Base-by-base conservation (phyloP, 257 asterid genomes). In the Jacaranda copaia region DNA sequence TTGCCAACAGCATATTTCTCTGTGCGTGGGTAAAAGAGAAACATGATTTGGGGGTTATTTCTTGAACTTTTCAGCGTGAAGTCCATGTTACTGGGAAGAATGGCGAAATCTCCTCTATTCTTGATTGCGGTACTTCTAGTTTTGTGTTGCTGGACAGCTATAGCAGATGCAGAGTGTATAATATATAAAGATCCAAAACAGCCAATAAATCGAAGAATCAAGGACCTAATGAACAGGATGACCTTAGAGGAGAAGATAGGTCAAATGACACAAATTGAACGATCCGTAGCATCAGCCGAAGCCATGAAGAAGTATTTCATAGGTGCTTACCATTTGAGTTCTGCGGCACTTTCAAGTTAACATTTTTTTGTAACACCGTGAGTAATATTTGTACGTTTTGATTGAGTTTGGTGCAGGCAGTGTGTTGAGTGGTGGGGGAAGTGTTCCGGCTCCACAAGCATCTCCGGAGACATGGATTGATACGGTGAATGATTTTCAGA, bases 241-340 rank as follows among this genome's bases (percentile, higher is more conserved):
- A 25, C 32, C 32, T 25, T 25, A 25, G 32, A 25, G 32, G 32
- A 25, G 32, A 25, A 25, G 32, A 25, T 88, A 1, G 93, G 96
- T 61, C 96, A 90, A 70, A 90, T 90, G 96, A 75, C 77, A 18
- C 96, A 90, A 70, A 88, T 90, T 59, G 96, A 90, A n/a, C 84
- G 88, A 16, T 8, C 62, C 3, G 90, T 86, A 5, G 92, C 91
- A 12, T 82, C 93, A 4, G 57, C 85, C 3, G 43, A 84, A 52
- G 87, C 85, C 72, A 79, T 90, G 86, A 85, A 64, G 68, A 86
- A 86, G 14, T 86, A 88, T 68, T 63, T 36, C 79, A 86, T 86
- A 38, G 93, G 93, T 86, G 13, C 13, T 8, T 48, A 84, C 57
- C 14, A 40, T 43, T 25, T 25, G 32, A 25, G 32, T 25, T 25